Conservation (phyloP, 2,329 filamentous ascomycete genomes). For the Dryadomyces quercus-mongolicae region DNA sequence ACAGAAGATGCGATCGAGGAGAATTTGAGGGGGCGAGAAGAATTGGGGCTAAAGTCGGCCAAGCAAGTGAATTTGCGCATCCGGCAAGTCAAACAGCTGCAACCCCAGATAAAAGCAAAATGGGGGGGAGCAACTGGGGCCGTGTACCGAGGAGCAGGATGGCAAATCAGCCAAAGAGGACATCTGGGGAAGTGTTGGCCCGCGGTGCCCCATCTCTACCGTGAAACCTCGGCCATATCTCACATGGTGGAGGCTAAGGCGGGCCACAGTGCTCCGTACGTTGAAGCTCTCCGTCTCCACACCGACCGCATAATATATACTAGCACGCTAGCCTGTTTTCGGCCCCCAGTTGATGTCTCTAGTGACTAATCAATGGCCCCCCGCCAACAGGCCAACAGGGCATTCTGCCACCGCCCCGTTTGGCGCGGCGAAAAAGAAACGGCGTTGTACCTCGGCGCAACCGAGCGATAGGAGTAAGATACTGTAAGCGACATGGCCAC, state of each 20-base stretch:
- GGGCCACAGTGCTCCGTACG: not conserved
- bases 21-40: no score
- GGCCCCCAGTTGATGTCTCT: not conserved
- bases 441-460: no score
- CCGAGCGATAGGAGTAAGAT: no score
- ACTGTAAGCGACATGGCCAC: no score
- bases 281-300: not conserved
- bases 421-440: no score
- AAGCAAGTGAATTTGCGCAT: no score
- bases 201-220: not conserved
- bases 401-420: no score
- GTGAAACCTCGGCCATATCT: conserved; percentile 13
- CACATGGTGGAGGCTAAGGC: conserved; percentile 9
- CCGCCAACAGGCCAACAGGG: not conserved
- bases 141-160: not conserved
- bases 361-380: not conserved
- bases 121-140: no score
- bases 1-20: no score
- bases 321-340: not conserved
- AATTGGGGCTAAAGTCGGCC: no score
- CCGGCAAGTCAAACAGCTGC: no score
- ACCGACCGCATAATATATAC: not conserved
- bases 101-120: not conserved
- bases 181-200: not conserved
- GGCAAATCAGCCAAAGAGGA: not conserved